These are phyloP conservation scores for Phlyctochytrium planicorne DNA, from an alignment of 192 early-diverging fungal species.

Conservation along the genomic window DNA sequence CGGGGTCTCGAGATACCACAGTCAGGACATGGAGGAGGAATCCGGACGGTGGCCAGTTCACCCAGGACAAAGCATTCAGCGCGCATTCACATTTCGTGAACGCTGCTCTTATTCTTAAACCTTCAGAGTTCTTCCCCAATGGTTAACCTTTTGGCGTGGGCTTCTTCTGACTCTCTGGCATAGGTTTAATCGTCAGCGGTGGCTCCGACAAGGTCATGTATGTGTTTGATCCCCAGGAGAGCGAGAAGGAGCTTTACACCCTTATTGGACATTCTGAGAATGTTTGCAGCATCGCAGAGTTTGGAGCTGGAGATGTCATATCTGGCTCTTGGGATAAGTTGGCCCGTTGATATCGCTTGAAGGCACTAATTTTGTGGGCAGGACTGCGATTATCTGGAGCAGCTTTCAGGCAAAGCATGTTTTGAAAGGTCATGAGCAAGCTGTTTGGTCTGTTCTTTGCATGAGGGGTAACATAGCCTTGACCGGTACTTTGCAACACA, in stretches of 20 bases:
- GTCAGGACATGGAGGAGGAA: neutral
- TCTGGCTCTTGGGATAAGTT: constrained; percentile 99
- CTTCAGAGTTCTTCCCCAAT: constrained; percentile 55
- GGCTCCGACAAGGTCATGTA: constrained; percentile 82
- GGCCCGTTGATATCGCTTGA: neutral
- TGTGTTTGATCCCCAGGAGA: constrained; percentile 68
- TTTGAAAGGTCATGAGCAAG: constrained; percentile 73
- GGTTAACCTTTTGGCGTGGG: constrained; percentile 41
- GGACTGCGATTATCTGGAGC: constrained; percentile 88
- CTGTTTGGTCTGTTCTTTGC: constrained; percentile 91
- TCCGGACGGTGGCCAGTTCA: too few relatives aligned
- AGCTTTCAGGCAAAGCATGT: constrained; percentile 69
- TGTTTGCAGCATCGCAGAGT: constrained; percentile 71
- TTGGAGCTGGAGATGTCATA: constrained; percentile 62
- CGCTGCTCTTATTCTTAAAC: constrained; percentile 60
- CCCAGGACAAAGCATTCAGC: neutral
- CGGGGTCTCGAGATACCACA: neutral
- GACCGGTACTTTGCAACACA: constrained; percentile 57
- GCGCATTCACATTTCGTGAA: constrained; percentile 84
- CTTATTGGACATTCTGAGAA: constrained; percentile 85
- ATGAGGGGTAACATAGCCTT: constrained; percentile 67
- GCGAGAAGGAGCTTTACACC: constrained; percentile 56
- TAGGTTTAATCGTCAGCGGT: constrained; percentile 81
- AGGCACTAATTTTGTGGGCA: constrained; percentile 22
- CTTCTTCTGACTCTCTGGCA: neutral